Percentiles rank a stretch among this genome's conserved stretches.
These are phyloP conservation scores for Cladophialophora immunda DNA, from an alignment of 2,329 filamentous ascomycete genomes.

Conservation along the genomic window DNA sequence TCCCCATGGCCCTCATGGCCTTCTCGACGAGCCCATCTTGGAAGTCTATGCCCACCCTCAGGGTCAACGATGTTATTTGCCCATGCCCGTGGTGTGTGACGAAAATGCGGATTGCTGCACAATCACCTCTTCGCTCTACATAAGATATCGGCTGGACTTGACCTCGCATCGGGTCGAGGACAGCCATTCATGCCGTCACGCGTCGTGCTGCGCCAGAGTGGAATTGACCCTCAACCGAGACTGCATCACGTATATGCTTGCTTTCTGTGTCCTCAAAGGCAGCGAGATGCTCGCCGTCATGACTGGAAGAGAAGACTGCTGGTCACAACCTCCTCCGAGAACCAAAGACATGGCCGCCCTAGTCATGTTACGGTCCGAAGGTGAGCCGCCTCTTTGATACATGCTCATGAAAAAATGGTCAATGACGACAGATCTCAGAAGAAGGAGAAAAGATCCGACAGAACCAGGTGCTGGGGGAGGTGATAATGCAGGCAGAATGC, in stretches of 20 bases:
- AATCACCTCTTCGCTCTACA: conserved; percentile 4
- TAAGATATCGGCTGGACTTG: not conserved
- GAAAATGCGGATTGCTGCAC: conserved; percentile 1
- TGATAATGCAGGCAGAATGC: not conserved
- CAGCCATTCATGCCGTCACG: not conserved
- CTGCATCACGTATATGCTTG: not conserved
- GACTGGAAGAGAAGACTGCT: conserved; percentile 19
- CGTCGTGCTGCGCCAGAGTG: not conserved
- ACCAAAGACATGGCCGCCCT: not conserved
- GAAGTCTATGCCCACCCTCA: not conserved
- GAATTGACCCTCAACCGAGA: not conserved
- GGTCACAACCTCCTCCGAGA: not conserved
- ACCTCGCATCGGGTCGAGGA: not conserved
- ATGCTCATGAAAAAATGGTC: not conserved
- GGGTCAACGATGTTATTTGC: not conserved
- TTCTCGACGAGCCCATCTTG: not conserved
- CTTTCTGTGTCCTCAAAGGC: conserved; percentile 14
- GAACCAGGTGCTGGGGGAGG: not conserved
- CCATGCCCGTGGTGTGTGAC: not conserved
- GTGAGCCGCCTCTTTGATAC: not conserved
- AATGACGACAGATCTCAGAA: not conserved
- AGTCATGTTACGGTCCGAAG: not conserved
- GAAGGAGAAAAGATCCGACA: not conserved
- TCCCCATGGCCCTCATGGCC: not conserved
- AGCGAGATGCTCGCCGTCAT: conserved; percentile 9